These are phyloP conservation scores for Tylopilus subfusipes DNA, from an alignment of 768 basidiomycete genomes.

Conservation along the genomic window DNA sequence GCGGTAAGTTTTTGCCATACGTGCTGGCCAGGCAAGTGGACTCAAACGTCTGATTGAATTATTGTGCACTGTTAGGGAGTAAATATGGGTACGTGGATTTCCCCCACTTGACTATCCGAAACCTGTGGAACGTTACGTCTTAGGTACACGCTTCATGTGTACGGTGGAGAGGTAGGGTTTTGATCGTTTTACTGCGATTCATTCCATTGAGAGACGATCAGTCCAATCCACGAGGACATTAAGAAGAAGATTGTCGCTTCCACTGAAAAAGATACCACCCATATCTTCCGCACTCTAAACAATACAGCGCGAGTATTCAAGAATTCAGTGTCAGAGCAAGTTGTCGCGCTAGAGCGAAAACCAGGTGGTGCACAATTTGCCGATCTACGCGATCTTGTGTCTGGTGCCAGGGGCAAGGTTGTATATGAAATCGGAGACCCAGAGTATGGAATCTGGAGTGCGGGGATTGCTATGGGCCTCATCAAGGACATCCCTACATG, in stretches of 20 bases:
- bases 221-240: constrained; percentile 85
- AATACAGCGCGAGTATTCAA: constrained; percentile 86
- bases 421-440: constrained; percentile 85
- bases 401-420: constrained; percentile 61
- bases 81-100: constrained; percentile 60
- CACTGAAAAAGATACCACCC: constrained; percentile 77
- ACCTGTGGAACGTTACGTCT: neutral
- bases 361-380: constrained; percentile 87
- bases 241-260: constrained; percentile 86
- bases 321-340: constrained; percentile 79
- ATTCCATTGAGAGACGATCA: constrained; percentile 24
- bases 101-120: neutral
- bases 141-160: constrained; percentile 85
- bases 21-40: neutral
- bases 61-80: constrained; percentile 51
- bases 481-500: constrained; percentile 87
- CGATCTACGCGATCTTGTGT: constrained; percentile 74
- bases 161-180: constrained; percentile 68
- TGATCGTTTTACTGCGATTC: neutral
- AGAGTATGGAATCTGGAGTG: constrained; percentile 85
- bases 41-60: neutral
- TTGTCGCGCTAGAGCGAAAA: constrained; percentile 76
- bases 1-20: constrained; percentile 44
- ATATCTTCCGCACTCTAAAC: constrained; percentile 84
- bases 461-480: constrained; percentile 61